A percentile compares a stretch with the other conserved stretches of the same genome.
Conservation (phyloP, 2,329 filamentous ascomycete genomes). For the Sporothrix variecibatus region DNA sequence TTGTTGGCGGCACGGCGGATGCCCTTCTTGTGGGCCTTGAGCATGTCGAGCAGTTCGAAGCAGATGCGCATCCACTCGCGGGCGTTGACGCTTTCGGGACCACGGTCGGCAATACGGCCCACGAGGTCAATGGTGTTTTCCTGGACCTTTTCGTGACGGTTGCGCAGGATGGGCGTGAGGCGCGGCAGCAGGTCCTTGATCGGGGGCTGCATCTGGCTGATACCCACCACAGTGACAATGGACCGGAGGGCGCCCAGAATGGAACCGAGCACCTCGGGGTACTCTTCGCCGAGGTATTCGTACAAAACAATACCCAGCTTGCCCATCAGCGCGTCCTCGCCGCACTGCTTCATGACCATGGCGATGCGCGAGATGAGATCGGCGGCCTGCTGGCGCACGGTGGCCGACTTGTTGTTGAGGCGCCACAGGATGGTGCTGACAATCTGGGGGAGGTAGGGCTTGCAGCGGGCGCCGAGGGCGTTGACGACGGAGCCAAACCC, state of each 20-base stretch:
- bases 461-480: constrained; percentile 87
- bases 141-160: constrained; percentile 98
- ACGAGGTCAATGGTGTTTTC: constrained; percentile 99
- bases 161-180: constrained; percentile 95
- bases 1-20: constrained; percentile 98
- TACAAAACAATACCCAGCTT: constrained; percentile 94
- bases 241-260: constrained; percentile 93
- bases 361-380: constrained; percentile 96
- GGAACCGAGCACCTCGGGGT: constrained; percentile 94
- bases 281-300: constrained; percentile 97
- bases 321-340: constrained; percentile 92
- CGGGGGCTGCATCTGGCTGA: constrained; percentile 95
- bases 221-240: constrained; percentile 96
- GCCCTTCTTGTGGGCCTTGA: constrained; percentile 99
- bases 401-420: constrained; percentile 96
- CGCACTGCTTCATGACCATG: constrained; percentile 98
- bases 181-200: constrained; percentile 95
- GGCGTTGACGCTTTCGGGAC: constrained; percentile 93
- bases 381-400: constrained; percentile 93
- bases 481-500: constrained; percentile 98
- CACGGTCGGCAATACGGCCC: constrained; percentile 94
- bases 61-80: constrained; percentile 99
- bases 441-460: constrained; percentile 95
- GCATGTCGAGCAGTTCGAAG: constrained; percentile 97
- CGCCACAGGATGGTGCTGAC: constrained; percentile 95